Evolutionary conservation across 2,329 filamentous ascomycete genomes (phyloP), one percentile per base, ranked within the genome.

Genomic region (Diaporthe sp.): DNA sequence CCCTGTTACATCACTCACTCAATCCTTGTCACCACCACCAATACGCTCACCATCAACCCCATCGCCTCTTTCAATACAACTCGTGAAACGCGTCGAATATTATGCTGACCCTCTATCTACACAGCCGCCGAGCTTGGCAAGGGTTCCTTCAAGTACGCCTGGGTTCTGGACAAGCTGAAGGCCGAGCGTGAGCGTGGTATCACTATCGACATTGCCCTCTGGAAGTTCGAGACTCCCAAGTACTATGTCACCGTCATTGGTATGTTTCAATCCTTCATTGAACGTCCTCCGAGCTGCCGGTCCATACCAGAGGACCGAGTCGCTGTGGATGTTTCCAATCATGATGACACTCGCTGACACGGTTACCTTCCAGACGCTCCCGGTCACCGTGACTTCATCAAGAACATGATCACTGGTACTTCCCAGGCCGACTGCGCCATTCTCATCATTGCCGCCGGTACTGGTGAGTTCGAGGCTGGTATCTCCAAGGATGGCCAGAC

Each of bases 381-480:
- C 85, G 97, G 97, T 90, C 97, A 99, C 91, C 96, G 97, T 97
- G 97, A 99, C 87, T 99, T 98, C 93, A 98, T 99, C 95, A 99
- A 99, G 96, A 99, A 98, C 96, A 99, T 99, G 97, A 99, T 99
- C 89, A 98, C 97, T 94, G 97, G 97, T 96, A 98, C 97, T 86
- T 99, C 97, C 89, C 97, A 98, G 94, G 97, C 97, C 84, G 97
- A 99, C 87, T 98, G 97, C 91, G 97, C 97, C 86, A 95, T 99
- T 88, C 96, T 99, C 92, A 98, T 99, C 91, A 99, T 99, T 90
- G 97, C 96, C 85, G 95, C 97, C 86, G 97, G 97, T 92, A 98
- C 95, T 95, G 97, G 97, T 98, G 97, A 99, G 93, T 99, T 99
- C 94, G 97, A 99, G 94, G 97, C 97, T 94, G 97, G 97, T 98